Percentiles rank a stretch among this genome's conserved stretches.
Conservation (phyloP, 495 filamentous ascomycete genomes). For the Hypoxylon cercidicola region DNA sequence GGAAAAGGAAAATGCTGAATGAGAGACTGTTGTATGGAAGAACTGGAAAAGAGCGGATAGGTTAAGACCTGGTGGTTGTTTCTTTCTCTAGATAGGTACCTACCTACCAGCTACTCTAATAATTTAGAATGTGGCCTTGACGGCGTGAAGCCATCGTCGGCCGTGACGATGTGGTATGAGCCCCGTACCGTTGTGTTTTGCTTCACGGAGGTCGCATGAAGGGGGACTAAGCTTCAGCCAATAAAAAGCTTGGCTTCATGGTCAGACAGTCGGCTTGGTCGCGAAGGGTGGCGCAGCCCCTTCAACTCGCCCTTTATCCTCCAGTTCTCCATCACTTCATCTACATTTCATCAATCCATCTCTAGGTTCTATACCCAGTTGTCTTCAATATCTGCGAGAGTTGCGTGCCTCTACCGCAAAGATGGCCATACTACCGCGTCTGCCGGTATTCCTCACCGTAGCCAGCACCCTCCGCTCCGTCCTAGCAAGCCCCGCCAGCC, state of each 20-base stretch:
- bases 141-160: conserved; percentile 23
- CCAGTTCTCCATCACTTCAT: conserved; percentile 14
- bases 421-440: conserved; percentile 26
- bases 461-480: conserved; percentile 21
- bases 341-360: conserved; percentile 4
- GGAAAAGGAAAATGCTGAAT: neutral
- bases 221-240: conserved; percentile 21
- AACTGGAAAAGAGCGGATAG: too few relatives aligned
- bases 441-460: conserved; percentile 26
- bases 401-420: conserved; percentile 5
- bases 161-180: neutral
- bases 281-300: conserved; percentile 16
- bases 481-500: conserved; percentile 31
- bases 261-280: conserved; percentile 5
- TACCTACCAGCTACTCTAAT: neutral
- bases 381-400: conserved; percentile 2
- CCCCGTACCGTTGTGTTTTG: conserved; percentile 7
- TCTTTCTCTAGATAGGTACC: too few relatives aligned
- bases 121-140: neutral
- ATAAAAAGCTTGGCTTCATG: conserved; percentile 23
- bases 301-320: conserved; percentile 8
- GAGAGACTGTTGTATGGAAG: too few relatives aligned
- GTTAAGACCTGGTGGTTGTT: neutral
- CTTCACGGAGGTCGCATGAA: conserved; percentile 3
- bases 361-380: conserved; percentile 2